These are phyloP conservation scores for Dendryphion nanum DNA, from an alignment of 2,329 filamentous ascomycete species.

Conservation along the genomic window DNA sequence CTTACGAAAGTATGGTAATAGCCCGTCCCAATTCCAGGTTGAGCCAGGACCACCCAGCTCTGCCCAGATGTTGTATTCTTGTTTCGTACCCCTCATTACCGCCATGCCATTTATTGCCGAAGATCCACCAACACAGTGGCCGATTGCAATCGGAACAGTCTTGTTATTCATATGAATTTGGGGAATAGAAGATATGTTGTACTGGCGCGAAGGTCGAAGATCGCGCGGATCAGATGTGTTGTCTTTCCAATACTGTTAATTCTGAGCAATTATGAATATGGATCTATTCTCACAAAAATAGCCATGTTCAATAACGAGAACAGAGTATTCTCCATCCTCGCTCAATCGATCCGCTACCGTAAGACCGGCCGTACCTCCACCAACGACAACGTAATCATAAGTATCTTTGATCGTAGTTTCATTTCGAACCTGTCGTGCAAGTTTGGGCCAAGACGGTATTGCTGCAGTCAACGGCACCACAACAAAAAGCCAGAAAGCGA, in stretches of 20 bases:
- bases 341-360: slow-evolving; percentile 7
- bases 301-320: slow-evolving; percentile 6
- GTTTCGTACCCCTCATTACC: slow-evolving; percentile 2
- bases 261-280: background rate
- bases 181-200: slow-evolving; percentile 6
- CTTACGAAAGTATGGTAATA: slow-evolving; percentile 10
- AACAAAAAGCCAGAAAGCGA: too few species aligned
- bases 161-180: slow-evolving; percentile 1
- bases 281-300: slow-evolving; percentile 4
- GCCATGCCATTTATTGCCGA: slow-evolving; percentile 6
- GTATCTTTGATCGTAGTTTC: slow-evolving; percentile 2
- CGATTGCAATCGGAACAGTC: slow-evolving; percentile 1
- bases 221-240: background rate
- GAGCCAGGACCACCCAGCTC: slow-evolving; percentile 7
- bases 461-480: too few species aligned
- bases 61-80: slow-evolving; percentile 8
- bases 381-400: slow-evolving; percentile 14
- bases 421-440: background rate
- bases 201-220: slow-evolving; percentile 2
- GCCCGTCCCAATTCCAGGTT: slow-evolving; percentile 8
- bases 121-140: slow-evolving; percentile 4
- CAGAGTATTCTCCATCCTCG: slow-evolving; percentile 3
- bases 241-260: slow-evolving; percentile 1
- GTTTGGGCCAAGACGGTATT: background rate
- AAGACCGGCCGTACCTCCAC: too few species aligned